Evolutionary conservation across 768 basidiomycete genomes (phyloP).

Genomic region (Nevesoporus exiguus): DNA sequence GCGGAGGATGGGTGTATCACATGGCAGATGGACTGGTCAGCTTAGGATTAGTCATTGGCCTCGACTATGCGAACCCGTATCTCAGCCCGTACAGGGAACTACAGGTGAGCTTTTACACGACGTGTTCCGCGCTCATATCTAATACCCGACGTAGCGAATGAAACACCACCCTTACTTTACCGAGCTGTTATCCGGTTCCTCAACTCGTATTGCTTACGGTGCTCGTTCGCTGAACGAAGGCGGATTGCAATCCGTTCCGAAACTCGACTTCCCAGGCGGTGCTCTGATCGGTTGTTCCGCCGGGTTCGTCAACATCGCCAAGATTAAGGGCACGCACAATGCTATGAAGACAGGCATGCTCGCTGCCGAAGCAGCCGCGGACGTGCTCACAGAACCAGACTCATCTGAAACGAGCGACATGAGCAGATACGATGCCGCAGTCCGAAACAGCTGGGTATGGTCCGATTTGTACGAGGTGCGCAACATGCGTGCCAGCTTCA

Average conservation of each 20-base stretch:
- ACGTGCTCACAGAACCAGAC: conserved; percentile 43
- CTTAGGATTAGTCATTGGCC: conserved; percentile 86
- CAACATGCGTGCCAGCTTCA: conserved; percentile 89
- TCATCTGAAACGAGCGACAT: conserved; percentile 48
- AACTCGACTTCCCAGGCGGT: conserved; percentile 87
- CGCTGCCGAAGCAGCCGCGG: conserved; percentile 84
- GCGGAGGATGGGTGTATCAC: conserved; percentile 94
- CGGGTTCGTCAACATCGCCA: conserved; percentile 93
- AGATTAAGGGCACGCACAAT: conserved; percentile 98
- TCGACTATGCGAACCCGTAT: conserved; percentile 95
- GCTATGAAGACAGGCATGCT: conserved; percentile 99
- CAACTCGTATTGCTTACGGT: conserved; percentile 84
- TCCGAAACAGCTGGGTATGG: conserved; percentile 81
- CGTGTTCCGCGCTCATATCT: background rate
- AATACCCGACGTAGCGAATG: conserved; percentile 54
- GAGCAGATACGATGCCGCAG: conserved; percentile 63
- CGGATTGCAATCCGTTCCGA: conserved; percentile 87
- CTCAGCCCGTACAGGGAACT: conserved; percentile 89
- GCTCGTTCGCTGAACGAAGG: conserved; percentile 91
- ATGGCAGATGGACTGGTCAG: conserved; percentile 91
- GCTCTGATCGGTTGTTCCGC: conserved; percentile 94
- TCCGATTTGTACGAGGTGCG: conserved; percentile 85
- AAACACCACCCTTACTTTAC: conserved; percentile 96
- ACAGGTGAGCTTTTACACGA: conserved; percentile 52
- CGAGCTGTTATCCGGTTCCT: conserved; percentile 67